Evolutionary conservation across 2,329 filamentous ascomycete species (phyloP).

Genomic region (Eutypella sp.): DNA sequence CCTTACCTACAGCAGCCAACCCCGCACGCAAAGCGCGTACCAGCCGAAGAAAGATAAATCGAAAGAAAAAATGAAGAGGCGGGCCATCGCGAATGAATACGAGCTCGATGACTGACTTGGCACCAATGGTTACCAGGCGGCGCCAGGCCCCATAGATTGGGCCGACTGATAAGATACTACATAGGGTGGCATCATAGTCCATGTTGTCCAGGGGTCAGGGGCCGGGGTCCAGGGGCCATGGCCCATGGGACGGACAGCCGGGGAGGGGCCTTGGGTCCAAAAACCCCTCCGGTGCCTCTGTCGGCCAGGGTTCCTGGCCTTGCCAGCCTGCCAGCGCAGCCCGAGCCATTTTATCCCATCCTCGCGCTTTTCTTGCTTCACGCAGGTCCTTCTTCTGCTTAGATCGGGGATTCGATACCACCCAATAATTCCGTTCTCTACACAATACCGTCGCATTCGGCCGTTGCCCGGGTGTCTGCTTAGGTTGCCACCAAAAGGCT

Average conservation of each 20-base stretch:
- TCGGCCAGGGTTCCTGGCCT: no score
- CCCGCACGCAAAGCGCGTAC: background rate
- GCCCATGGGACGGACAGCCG: no score
- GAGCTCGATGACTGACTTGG: background rate
- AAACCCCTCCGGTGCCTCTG: no score
- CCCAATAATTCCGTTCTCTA: no score
- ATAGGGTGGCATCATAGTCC: background rate
- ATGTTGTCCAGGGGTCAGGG: background rate
- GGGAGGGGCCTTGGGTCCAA: no score
- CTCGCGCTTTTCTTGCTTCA: no score
- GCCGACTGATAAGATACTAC: no score
- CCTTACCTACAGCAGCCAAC: background rate
- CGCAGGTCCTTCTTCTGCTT: no score
- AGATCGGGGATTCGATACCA: no score
- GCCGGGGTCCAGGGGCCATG: no score
- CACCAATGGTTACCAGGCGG: background rate
- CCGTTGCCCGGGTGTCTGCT: background rate
- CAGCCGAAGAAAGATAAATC: background rate
- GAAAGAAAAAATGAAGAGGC: background rate
- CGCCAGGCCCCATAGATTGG: background rate
- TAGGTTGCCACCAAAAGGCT: no score
- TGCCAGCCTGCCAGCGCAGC: background rate
- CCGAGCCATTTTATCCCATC: no score
- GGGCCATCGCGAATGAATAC: background rate
- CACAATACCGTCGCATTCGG: background rate